Evolutionary conservation across 1,284 basidiomycete species (phyloP).

Genomic region (Xanthoconium separans): DNA sequence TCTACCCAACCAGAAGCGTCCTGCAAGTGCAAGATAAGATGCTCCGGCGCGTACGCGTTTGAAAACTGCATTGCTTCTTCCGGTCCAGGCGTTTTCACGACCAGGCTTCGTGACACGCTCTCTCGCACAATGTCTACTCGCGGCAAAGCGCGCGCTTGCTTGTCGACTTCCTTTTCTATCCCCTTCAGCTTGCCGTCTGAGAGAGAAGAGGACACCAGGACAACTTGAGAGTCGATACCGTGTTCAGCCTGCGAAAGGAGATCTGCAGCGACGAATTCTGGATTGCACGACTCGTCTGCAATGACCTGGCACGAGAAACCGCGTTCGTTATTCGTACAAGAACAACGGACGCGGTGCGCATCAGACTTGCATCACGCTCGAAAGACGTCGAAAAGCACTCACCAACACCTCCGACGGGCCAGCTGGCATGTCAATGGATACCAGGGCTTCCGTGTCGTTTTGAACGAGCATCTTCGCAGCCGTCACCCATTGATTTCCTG

Average conservation of each 20-base stretch:
- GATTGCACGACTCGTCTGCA: slow-evolving; percentile 83
- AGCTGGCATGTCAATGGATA: slow-evolving; percentile 99
- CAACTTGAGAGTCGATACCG: slow-evolving; percentile 97
- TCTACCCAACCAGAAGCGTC: slow-evolving; percentile 67
- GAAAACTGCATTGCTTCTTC: slow-evolving; percentile 86
- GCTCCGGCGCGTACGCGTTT: slow-evolving; percentile 98
- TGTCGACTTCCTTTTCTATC: slow-evolving; percentile 87
- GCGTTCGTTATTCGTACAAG: slow-evolving; percentile 38
- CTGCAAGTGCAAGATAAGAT: slow-evolving; percentile 87
- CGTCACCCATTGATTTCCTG: slow-evolving; percentile 99
- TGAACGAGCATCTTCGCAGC: slow-evolving; percentile 99
- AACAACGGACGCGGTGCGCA: slow-evolving; percentile 38
- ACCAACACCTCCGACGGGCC: slow-evolving; percentile 97
- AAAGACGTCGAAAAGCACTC: slow-evolving; percentile 36
- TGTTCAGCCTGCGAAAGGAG: slow-evolving; percentile 98
- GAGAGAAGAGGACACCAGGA: slow-evolving; percentile 83
- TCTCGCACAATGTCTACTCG: slow-evolving; percentile 90
- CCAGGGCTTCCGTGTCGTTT: slow-evolving; percentile 96
- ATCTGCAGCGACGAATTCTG: slow-evolving; percentile 94
- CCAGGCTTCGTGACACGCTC: slow-evolving; percentile 91
- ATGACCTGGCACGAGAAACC: slow-evolving; percentile 66
- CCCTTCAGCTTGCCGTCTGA: slow-evolving; percentile 58
- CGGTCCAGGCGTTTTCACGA: slow-evolving; percentile 69
- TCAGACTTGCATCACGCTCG: slow-evolving; percentile 16
- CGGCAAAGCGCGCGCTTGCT: slow-evolving; percentile 83